Base-by-base conservation (phyloP, 805 yeast genomes). In the Hanseniaspora singularis region DNA sequence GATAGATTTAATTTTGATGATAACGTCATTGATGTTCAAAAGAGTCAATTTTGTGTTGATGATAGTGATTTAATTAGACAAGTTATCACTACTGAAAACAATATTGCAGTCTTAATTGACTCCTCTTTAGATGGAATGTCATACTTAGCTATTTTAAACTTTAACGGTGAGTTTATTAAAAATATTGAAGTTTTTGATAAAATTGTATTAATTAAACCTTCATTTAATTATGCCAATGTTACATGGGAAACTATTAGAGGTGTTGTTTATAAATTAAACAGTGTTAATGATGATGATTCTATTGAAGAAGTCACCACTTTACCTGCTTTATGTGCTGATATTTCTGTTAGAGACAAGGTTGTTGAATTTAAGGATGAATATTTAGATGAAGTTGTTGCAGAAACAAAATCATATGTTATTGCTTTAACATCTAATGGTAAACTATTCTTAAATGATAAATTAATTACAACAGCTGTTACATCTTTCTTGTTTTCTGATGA, bases 361-460 rank as follows among this genome's bases (percentile, higher is more conserved):
- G 33, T 26, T 12, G 20, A 32, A 9, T 26, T 26, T 16, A 37
- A 38, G 26, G 47, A 48, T 32, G 32, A 49, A 11, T 43, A 50
- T 9, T 51, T 51, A 4, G 56, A 52, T 39, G 59, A 52, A 18
- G 57, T 55, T 10, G 54, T 53, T n/a, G 59, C 58, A n/a, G 58
- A 56, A 19, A 56, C 59, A 15, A 57, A 58, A 36, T 45, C 58
- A 27, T 60, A 65, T 14, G 77, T 78, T 0, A 81, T 85, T 58
- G 97, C 96, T 45, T 63, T 89, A 24, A 72, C 94, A 0, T 64
- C 73, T 4, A 76, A 71, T 51, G 96, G 96, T 48, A 81, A 81
- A 56, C 64, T 92, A 12, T 85, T 67, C 59, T 78, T 77, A 3
- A 77, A 80, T 53, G 71, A 70, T 0, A 65, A 68, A 14, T 77